Base-by-base conservation (phyloP, 2,329 filamentous ascomycete genomes). In the Alternaria arborescens region DNA sequence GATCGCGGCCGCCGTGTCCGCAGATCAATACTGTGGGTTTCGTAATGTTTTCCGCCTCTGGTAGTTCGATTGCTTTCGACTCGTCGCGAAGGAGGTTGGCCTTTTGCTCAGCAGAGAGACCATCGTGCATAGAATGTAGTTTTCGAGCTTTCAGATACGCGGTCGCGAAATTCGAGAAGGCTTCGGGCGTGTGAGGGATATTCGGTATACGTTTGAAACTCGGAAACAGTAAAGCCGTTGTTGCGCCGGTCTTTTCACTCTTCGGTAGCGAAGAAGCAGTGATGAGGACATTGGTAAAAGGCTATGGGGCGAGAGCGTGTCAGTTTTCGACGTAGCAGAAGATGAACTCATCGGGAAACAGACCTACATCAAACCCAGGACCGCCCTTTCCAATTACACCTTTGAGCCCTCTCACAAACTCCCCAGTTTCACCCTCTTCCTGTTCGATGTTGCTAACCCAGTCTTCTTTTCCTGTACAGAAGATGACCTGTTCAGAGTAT, bases 381-480 rank as follows among this genome's bases (percentile, higher is more conserved):
- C 82, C 80, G 10, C 79, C 77, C 62, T 72, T 76, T 5, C 80
- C 78, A 18, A 83, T 71, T 3, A 80, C 68, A 46, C 72, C 84
- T 76, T 92, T 94, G 60, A 97, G 77, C 56, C 91, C 89, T 38
- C 89, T 88, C 6, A 89, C 88, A 18, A 94, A 83, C 14, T 78
- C 79, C 26, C 82, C 75, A 5, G 71, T 76, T 3, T 80, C 76
- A 34, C 79, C 75, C 16, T 89, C 87, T 61, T 96, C 93, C 46
- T 97, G 89, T 75, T 97, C 93, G 64, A 97, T 96, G 58, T 87
- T 87, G 72, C 91, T 94, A 28, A 85, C 83, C 94, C 94, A 97
- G 79, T 97, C 91, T 30, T 85, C 81, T 62, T 88, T 87, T 5
- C 92, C 93, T 0, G 93, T 97, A 64, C 91, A 94, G 14, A 97